A percentile compares a stretch with the other conserved stretches of the same genome.
phyloP scores from a whole-genome alignment of 2,329 filamentous ascomycete genomes.

The Sarocladiaceae sp. region DNA sequence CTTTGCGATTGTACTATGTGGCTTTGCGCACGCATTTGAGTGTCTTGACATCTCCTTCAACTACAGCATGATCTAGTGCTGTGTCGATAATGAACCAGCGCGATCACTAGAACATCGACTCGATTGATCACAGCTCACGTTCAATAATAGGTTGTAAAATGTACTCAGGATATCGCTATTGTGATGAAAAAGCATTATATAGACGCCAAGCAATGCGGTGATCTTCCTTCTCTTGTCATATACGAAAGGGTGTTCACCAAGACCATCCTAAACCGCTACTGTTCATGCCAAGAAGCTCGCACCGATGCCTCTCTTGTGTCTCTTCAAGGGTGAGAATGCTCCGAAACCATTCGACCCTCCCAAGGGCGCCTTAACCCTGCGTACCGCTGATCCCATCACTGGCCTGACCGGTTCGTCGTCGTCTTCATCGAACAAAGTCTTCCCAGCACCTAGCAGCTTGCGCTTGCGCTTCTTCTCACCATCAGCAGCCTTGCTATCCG shows the following conservation, averaged over 20 bases:
- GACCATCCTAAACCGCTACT: not conserved
- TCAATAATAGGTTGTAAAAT: too few relatives aligned
- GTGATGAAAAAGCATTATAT: too few relatives aligned
- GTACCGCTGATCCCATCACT: conserved; percentile 18
- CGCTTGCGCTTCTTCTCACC: conserved; percentile 70
- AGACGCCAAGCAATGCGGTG: too few relatives aligned
- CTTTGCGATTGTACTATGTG: too few relatives aligned
- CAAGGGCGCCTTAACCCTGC: conserved; percentile 32
- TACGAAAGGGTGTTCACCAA: too few relatives aligned
- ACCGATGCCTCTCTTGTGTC: conserved; percentile 58
- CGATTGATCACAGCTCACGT: too few relatives aligned
- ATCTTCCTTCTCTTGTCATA: too few relatives aligned
- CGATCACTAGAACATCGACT: too few relatives aligned
- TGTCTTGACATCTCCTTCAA: not conserved
- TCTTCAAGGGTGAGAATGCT: conserved; percentile 70
- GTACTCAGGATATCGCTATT: too few relatives aligned
- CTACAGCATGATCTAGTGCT: too few relatives aligned
- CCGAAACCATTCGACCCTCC: conserved; percentile 44
- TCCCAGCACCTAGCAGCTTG: conserved; percentile 56
- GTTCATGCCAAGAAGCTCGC: conserved; percentile 54
- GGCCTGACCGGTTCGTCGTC: conserved; percentile 38
- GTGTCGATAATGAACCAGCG: too few relatives aligned
- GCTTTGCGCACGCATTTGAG: too few relatives aligned
- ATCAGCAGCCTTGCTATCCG: conserved; percentile 26
- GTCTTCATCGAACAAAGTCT: conserved; percentile 69